These are phyloP conservation scores for Hericium rajendrae DNA, from an alignment of 768 basidiomycete genomes.

Conservation along the genomic window DNA sequence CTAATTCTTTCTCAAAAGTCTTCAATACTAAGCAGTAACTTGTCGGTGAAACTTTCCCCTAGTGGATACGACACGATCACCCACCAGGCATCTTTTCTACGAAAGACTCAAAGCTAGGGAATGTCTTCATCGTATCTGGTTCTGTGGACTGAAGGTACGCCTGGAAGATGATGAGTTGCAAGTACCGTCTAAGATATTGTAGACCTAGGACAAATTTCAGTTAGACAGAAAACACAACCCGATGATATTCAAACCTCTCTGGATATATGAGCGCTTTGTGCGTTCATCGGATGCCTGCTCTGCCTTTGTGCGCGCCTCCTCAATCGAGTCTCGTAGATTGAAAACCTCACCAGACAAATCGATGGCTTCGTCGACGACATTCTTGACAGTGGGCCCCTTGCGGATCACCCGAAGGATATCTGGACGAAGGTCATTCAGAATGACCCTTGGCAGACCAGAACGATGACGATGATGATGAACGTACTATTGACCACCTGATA, in stretches of 20 bases:
- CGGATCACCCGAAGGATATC: slow-evolving; percentile 81
- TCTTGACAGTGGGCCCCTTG: slow-evolving; percentile 80
- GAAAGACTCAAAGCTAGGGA: slow-evolving; percentile 73
- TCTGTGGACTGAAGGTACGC: slow-evolving; percentile 76
- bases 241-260: slow-evolving; percentile 45
- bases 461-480: slow-evolving; percentile 14
- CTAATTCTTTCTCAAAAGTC: slow-evolving; percentile 88
- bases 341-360: slow-evolving; percentile 77
- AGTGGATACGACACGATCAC: no score
- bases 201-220: slow-evolving; percentile 37
- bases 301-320: slow-evolving; percentile 66
- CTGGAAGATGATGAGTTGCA: slow-evolving; percentile 81
- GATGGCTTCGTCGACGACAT: slow-evolving; percentile 76
- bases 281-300: slow-evolving; percentile 69
- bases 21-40: slow-evolving; percentile 72
- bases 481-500: slow-evolving; percentile 87
- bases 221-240: slow-evolving; percentile 1
- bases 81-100: slow-evolving; percentile 84
- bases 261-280: slow-evolving; percentile 53
- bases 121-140: slow-evolving; percentile 69
- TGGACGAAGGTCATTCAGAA: slow-evolving; percentile 18
- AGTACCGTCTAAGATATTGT: slow-evolving; percentile 77
- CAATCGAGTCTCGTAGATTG: slow-evolving; percentile 85
- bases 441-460: slow-evolving; percentile 4
- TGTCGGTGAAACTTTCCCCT: no score